phyloP scores from a whole-genome alignment of 805 yeast genomes.

The Lachancea nothofagi region DNA sequence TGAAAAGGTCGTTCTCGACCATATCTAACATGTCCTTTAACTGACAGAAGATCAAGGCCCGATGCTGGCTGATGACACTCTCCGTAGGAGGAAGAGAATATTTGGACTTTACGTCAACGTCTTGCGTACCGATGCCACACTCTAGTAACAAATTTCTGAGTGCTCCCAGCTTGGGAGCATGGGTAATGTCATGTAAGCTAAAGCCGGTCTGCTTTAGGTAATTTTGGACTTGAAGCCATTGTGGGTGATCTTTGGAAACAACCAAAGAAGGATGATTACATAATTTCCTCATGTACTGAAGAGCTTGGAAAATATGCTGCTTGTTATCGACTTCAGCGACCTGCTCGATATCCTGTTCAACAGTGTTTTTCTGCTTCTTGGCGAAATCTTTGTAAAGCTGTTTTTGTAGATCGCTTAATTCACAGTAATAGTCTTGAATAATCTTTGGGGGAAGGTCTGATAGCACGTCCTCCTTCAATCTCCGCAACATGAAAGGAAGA shows the following conservation, averaged over 20 bases:
- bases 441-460: conserved; percentile 97
- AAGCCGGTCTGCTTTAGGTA: conserved; percentile 55
- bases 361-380: conserved; percentile 69
- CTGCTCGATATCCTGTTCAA: conserved; percentile 56
- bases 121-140: conserved; percentile 70
- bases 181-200: conserved; percentile 63
- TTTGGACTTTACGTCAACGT: conserved; percentile 35
- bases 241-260: conserved; percentile 76
- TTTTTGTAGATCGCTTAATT: conserved; percentile 83
- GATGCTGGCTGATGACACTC: conserved; percentile 81
- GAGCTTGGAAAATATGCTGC: conserved; percentile 93
- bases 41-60: conserved; percentile 94
- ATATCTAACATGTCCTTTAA: conserved; percentile 96
- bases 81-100: conserved; percentile 35
- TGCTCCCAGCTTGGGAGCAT: conserved; percentile 87
- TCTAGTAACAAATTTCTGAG: conserved; percentile 74
- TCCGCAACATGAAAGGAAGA: conserved; percentile 89
- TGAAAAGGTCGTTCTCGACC: conserved; percentile 84
- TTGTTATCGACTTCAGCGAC: conserved; percentile 49
- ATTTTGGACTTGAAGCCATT: conserved; percentile 57
- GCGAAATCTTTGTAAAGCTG: conserved; percentile 86
- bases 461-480: conserved; percentile 92
- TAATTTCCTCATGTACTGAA: conserved; percentile 93
- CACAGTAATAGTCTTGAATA: conserved; percentile 97
- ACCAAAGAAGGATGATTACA: conserved; percentile 97